Percentiles rank a stretch among this genome's conserved stretches.
Evolutionary conservation across 129 eudicot species (phyloP).

Genomic region (Helianthus tuberosus): DNA sequence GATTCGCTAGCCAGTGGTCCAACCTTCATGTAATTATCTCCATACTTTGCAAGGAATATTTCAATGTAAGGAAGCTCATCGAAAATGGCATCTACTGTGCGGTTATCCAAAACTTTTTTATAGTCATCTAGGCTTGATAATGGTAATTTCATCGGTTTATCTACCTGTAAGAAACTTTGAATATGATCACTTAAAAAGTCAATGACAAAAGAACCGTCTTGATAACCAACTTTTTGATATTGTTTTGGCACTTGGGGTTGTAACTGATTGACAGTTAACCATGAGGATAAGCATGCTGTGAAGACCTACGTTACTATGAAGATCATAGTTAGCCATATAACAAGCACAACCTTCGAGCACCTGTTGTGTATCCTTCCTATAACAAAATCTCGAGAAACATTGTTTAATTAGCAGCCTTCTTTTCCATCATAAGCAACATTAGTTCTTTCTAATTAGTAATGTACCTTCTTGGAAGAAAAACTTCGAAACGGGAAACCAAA

Average conservation of each 20-base stretch:
- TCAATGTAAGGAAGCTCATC: slow-evolving; percentile 28
- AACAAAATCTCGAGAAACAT: background rate
- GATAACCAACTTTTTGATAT: slow-evolving; percentile 17
- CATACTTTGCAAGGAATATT: slow-evolving; percentile 17
- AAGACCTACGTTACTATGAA: slow-evolving; percentile 22
- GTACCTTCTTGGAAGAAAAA: slow-evolving; percentile 25
- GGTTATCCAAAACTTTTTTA: background rate
- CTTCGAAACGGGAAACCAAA: slow-evolving; percentile 28
- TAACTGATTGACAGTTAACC: slow-evolving; percentile 20
- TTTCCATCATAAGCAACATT: background rate
- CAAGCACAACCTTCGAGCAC: slow-evolving; percentile 26
- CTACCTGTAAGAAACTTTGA: too few relatives aligned
- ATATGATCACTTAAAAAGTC: background rate
- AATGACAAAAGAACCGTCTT: slow-evolving; percentile 5
- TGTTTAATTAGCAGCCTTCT: background rate
- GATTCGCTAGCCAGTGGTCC: slow-evolving; percentile 23
- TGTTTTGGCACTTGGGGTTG: slow-evolving; percentile 18
- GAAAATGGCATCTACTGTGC: slow-evolving; percentile 14
- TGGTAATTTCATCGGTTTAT: background rate
- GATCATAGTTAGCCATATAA: slow-evolving; percentile 17
- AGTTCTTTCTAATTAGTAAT: background rate
- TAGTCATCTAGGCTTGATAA: slow-evolving; percentile 20
- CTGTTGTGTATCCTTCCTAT: slow-evolving; percentile 21
- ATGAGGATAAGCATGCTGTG: slow-evolving; percentile 28
- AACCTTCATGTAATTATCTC: slow-evolving; percentile 20